These are phyloP conservation scores for Boletellus ananas DNA, from an alignment of 768 basidiomycete genomes.

Conservation along the genomic window DNA sequence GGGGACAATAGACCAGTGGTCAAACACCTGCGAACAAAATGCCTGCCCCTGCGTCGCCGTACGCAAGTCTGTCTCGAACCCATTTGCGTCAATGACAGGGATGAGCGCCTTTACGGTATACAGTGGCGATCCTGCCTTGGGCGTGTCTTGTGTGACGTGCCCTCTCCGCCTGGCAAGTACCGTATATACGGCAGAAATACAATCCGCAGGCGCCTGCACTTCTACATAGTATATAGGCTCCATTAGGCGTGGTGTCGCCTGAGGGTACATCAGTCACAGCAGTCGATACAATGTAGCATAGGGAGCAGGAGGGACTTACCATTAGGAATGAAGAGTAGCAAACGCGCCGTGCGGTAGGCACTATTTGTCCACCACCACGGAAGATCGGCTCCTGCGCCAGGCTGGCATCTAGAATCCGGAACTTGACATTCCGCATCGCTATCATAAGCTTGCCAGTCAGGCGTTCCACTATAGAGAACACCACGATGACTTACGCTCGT, in stretches of 20 bases:
- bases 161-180: conserved; percentile 97
- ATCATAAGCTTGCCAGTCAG: conserved; percentile 1
- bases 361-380: conserved; percentile 97
- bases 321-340: conserved; percentile 99
- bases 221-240: conserved; percentile 99
- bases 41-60: conserved; percentile 99
- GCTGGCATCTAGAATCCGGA: conserved; percentile 89
- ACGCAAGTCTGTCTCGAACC: conserved; percentile 96
- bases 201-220: conserved; percentile 98
- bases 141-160: conserved; percentile 98
- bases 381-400: conserved; percentile 95
- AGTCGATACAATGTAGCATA: not conserved
- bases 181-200: conserved; percentile 97
- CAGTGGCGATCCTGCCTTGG: conserved; percentile 95
- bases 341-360: conserved; percentile 96
- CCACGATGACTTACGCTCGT: conserved; percentile 80
- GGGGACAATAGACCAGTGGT: conserved; percentile 99
- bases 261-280: not conserved
- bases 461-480: not conserved
- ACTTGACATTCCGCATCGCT: conserved; percentile 99
- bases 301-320: conserved; percentile 46
- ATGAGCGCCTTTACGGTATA: conserved; percentile 99
- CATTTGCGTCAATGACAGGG: conserved; percentile 97
- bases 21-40: conserved; percentile 96
- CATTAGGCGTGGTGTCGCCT: conserved; percentile 94